phyloP scores from a whole-genome alignment of 2,329 filamentous ascomycete species.

The Clarireedia hainanense region DNA sequence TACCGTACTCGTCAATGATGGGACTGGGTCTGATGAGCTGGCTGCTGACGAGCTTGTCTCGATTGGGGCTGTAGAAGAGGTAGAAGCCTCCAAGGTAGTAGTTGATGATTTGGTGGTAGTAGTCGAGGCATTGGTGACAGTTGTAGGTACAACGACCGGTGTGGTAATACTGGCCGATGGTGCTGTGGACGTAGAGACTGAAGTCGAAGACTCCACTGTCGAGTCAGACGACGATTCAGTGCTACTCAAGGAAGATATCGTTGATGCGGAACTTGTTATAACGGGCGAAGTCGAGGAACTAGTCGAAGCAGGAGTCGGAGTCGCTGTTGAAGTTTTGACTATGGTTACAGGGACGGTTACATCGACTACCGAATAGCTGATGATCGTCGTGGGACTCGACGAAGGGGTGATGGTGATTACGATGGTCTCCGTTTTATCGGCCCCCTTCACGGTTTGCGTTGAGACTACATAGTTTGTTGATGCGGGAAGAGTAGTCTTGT shows the following conservation, averaged over 20 bases:
- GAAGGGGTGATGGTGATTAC: conserved; percentile 21
- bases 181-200: neutral
- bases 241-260: neutral
- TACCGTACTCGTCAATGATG: neutral
- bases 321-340: conserved; percentile 6
- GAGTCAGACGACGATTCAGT: neutral
- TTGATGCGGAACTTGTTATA: neutral
- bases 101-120: neutral
- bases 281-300: neutral
- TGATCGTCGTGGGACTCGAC: conserved; percentile 16
- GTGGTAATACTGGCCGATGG: neutral
- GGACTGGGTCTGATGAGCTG: neutral
- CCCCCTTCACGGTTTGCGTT: conserved; percentile 20
- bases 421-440: conserved; percentile 21
- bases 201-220: neutral
- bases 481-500: conserved; percentile 16
- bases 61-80: neutral
- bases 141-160: neutral
- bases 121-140: neutral
- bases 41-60: neutral
- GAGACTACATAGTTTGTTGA: conserved; percentile 14
- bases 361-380: conserved; percentile 26
- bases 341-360: conserved; percentile 19
- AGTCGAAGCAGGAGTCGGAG: conserved; percentile 2
- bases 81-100: neutral